Evolutionary conservation across 2,329 filamentous ascomycete genomes (phyloP).

Genomic region (Microdochium bolleyi): DNA sequence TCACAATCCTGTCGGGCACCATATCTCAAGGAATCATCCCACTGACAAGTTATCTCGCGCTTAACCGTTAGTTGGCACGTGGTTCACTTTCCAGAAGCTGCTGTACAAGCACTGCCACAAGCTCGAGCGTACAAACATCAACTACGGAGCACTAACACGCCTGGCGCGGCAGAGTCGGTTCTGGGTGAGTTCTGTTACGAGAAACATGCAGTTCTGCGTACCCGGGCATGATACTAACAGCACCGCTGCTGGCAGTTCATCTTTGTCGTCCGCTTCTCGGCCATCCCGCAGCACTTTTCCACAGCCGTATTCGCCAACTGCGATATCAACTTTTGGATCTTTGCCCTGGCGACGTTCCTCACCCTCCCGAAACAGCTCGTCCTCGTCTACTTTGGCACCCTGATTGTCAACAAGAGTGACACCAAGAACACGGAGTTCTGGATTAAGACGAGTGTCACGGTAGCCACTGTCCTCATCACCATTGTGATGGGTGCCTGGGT

Average conservation of each 20-base stretch:
- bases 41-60: neutral
- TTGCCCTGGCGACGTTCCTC: slow-evolving; percentile 28
- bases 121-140: slow-evolving; percentile 30
- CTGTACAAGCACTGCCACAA: slow-evolving; percentile 25
- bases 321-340: slow-evolving; percentile 31
- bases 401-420: slow-evolving; percentile 19
- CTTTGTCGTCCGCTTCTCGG: slow-evolving; percentile 29
- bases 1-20: neutral
- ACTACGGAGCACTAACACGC: slow-evolving; percentile 28
- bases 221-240: slow-evolving; percentile 1
- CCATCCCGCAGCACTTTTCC: slow-evolving; percentile 31
- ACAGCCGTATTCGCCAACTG: slow-evolving; percentile 34
- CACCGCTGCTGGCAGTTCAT: slow-evolving; percentile 19
- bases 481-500: slow-evolving; percentile 26
- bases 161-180: slow-evolving; percentile 32
- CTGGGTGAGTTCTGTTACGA: slow-evolving; percentile 15
- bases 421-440: slow-evolving; percentile 8
- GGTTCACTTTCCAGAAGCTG: slow-evolving; percentile 30
- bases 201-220: too few relatives aligned
- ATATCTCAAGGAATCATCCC: neutral
- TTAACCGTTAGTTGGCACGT: slow-evolving; percentile 21
- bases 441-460: slow-evolving; percentile 24
- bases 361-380: slow-evolving; percentile 33
- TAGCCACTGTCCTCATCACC: slow-evolving; percentile 23
- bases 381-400: slow-evolving; percentile 30